Percentiles rank a stretch among this genome's conserved stretches.
These are phyloP conservation scores for Trichoderma sp. DNA, from an alignment of 2,329 filamentous ascomycete genomes.

Conservation along the genomic window DNA sequence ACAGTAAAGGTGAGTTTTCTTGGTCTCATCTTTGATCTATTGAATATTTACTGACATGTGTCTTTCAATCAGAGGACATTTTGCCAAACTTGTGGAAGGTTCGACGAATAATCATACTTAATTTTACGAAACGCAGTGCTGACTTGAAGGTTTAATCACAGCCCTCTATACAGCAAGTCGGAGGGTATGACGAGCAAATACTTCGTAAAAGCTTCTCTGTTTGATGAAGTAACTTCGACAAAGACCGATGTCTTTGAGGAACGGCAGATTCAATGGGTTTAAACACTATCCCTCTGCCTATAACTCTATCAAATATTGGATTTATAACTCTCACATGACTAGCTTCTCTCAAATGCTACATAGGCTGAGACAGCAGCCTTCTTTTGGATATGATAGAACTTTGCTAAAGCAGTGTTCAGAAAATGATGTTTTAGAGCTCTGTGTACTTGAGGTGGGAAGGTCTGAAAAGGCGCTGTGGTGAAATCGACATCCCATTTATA, in stretches of 20 bases:
- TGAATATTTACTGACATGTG: background rate
- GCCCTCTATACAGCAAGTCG: background rate
- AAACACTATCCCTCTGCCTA: background rate
- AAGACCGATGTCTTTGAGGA: background rate
- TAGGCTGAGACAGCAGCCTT: too few relatives aligned
- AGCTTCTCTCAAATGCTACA: background rate
- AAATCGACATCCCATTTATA: fast-evolving
- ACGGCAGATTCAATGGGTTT: background rate
- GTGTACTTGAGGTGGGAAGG: background rate
- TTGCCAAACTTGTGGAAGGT: conserved; percentile 7
- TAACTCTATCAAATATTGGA: background rate
- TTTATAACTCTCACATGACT: background rate
- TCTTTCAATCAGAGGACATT: background rate
- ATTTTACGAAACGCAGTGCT: background rate
- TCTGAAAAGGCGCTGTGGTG: background rate
- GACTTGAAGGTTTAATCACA: background rate
- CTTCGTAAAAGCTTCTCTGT: background rate
- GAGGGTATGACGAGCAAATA: background rate
- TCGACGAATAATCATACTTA: background rate
- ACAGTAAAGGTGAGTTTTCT: background rate
- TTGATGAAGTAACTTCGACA: background rate
- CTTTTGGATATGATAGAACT: background rate
- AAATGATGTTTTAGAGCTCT: background rate
- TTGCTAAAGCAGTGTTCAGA: background rate
- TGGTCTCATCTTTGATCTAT: background rate